Conservation (phyloP, 805 yeast genomes). For the Lachancea sp. region DNA sequence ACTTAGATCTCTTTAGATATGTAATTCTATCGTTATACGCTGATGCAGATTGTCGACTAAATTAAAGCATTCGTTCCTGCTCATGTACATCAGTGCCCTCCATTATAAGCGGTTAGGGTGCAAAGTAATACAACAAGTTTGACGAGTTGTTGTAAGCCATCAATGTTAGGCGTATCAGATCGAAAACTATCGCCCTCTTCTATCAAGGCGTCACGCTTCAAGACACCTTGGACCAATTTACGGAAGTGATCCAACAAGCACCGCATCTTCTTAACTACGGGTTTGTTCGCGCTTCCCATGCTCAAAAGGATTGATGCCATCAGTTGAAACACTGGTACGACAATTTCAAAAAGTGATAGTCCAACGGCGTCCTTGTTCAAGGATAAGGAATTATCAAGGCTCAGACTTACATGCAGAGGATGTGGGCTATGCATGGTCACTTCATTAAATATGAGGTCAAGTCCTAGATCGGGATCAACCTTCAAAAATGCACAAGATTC, state of each 20-base stretch:
- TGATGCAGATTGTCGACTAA: background rate
- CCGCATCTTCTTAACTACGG: conserved; percentile 48
- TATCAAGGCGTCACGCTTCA: conserved; percentile 48
- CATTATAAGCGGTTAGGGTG: conserved; percentile 40
- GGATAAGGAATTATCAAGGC: conserved; percentile 45
- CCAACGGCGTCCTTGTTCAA: conserved; percentile 28
- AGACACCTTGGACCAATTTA: conserved; percentile 51
- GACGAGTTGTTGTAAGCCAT: conserved; percentile 47
- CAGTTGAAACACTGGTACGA: conserved; percentile 70
- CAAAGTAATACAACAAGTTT: conserved; percentile 49
- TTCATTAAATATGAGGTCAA: conserved; percentile 44
- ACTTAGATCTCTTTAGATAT: conserved; percentile 35
- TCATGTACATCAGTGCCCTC: conserved; percentile 19
- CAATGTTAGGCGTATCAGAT: conserved; percentile 23
- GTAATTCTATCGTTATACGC: background rate
- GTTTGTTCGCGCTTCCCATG: conserved; percentile 68
- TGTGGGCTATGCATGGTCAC: conserved; percentile 26
- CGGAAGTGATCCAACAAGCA: conserved; percentile 46
- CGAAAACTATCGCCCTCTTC: conserved; percentile 27
- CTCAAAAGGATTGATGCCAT: conserved; percentile 61
- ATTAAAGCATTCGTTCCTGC: too few relatives aligned
- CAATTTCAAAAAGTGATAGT: conserved; percentile 57
- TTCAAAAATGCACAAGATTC: conserved; percentile 49
- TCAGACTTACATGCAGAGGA: conserved; percentile 40
- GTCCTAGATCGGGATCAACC: conserved; percentile 76